Base-by-base conservation (phyloP, 208 protist genomes). In the Porcisia deanei region DNA sequence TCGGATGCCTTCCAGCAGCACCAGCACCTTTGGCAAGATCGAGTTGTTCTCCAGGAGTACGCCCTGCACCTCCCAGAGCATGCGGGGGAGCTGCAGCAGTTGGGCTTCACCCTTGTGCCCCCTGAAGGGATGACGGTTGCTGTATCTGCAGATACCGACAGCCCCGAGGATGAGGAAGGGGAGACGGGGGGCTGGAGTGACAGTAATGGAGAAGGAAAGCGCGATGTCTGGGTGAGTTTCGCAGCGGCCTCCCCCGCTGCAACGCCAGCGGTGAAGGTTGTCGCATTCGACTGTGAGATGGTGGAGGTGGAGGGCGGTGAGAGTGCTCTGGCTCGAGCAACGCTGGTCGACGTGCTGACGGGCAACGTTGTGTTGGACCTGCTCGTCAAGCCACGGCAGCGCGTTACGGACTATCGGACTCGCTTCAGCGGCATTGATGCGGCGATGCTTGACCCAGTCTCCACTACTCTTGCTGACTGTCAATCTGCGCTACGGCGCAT, bases 211-310 rank as follows among this genome's bases (percentile, higher is more conserved):
- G 73, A 37, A 3, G 60, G 20, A 22, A 6, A 30, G 30, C 30
- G 49, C 25, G 72, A 68, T 5, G 37, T 52, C 5, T 76, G 72
- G 72, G 47, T 76, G 25, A 61, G 64, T 55, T 83, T 60, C 43
- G 7, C 60, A 41, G 45, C 41, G 22, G 39, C 63, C 47, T 47
- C 63, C 63, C 41, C 63, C 16, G 14, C 63, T n/a, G 63, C 37
- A 22, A 52, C 53, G 61, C 37, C 18, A 39, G 54, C 20, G 20
- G 80, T 81, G 18, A 70, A 66, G 12, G 82, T 97, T 1, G 77
- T 97, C 47, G 88, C 93, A 1, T 71, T 99, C 9, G 96, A 98
- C 73, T 98, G 96, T 73, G 97, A 98, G 80, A 98, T 99, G 96
- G 94, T 97, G 66, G 76, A 93, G 39, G 87, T 77, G 30, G 65